phyloP scores from a whole-genome alignment of 495 filamentous ascomycete genomes.

The Friedmanniomyces simplex region DNA sequence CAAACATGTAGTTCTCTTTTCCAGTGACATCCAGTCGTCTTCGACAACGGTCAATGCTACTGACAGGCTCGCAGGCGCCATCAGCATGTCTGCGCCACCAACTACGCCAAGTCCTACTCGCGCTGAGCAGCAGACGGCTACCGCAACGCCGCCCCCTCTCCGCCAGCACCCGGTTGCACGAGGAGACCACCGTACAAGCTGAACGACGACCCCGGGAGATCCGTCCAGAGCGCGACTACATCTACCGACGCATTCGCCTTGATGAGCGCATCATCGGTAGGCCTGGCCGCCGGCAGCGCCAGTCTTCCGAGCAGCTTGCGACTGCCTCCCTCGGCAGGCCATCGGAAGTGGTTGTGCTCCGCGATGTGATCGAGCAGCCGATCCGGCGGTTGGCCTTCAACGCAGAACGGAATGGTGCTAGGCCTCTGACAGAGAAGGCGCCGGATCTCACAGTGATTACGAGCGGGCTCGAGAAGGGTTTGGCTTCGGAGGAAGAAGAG shows the following conservation, averaged over 20 bases:
- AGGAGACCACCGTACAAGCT: not conserved
- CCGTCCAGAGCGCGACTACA: not conserved
- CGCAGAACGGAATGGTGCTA: not conserved
- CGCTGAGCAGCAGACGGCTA: not conserved
- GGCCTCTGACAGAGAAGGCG: not conserved
- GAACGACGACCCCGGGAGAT: not conserved
- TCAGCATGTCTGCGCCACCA: slow-evolving; percentile 14
- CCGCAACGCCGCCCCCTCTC: not conserved
- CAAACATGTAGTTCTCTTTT: too few relatives aligned
- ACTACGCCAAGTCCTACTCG: slow-evolving; percentile 1
- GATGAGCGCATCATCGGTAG: slow-evolving; percentile 17
- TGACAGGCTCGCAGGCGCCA: slow-evolving; percentile 4
- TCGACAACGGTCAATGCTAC: slow-evolving; percentile 9
- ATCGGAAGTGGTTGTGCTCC: slow-evolving; percentile 17
- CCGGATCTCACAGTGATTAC: not conserved
- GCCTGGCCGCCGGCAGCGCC: slow-evolving; percentile 11
- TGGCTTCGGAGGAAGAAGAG: slow-evolving; percentile 5
- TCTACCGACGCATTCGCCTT: slow-evolving; percentile 7
- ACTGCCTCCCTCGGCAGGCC: slow-evolving; percentile 16
- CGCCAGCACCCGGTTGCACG: not conserved
- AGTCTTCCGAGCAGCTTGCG: slow-evolving; percentile 8
- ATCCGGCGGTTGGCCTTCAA: not conserved
- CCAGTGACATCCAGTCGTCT: too few relatives aligned
- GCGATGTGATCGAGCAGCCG: slow-evolving; percentile 10
- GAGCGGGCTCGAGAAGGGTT: not conserved